Conservation (phyloP, 1,284 basidiomycete species). For the Cryptococcus depauperatus region DNA sequence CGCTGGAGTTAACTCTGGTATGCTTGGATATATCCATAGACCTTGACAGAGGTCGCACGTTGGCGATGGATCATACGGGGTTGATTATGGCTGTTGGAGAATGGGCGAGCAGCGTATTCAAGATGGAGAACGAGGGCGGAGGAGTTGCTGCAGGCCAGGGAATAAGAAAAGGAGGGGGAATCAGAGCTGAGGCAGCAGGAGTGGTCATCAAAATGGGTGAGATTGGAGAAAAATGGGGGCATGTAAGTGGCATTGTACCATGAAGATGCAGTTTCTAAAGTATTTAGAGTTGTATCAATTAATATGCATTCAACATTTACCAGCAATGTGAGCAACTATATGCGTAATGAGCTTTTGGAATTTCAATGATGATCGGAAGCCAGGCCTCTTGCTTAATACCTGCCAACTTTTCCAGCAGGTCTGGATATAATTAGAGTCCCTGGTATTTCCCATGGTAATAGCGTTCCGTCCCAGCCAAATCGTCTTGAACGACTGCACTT, state of each 20-base stretch:
- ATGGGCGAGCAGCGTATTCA: constrained; percentile 69
- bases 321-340: too few species aligned
- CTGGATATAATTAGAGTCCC: too few species aligned
- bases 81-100: constrained; percentile 66
- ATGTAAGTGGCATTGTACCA: too few species aligned
- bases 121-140: constrained; percentile 57
- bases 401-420: not conserved
- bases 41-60: constrained; percentile 62
- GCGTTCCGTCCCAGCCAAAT: too few species aligned
- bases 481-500: too few species aligned
- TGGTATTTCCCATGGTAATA: too few species aligned
- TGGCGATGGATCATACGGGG: constrained; percentile 65
- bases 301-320: too few species aligned
- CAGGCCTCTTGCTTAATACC: not conserved
- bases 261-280: too few species aligned
- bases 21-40: constrained; percentile 66
- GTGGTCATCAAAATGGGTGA: constrained; percentile 72
- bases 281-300: too few species aligned
- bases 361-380: too few species aligned
- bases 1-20: constrained; percentile 68
- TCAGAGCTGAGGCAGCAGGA: constrained; percentile 65
- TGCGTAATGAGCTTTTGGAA: too few species aligned
- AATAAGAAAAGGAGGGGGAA: constrained; percentile 47
- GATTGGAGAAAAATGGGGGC: constrained; percentile 63
- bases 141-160: constrained; percentile 55